Evolutionary conservation across 2,329 filamentous ascomycete genomes (phyloP), one percentile per base, ranked within the genome.

Genomic region (Exophiala sideris): DNA sequence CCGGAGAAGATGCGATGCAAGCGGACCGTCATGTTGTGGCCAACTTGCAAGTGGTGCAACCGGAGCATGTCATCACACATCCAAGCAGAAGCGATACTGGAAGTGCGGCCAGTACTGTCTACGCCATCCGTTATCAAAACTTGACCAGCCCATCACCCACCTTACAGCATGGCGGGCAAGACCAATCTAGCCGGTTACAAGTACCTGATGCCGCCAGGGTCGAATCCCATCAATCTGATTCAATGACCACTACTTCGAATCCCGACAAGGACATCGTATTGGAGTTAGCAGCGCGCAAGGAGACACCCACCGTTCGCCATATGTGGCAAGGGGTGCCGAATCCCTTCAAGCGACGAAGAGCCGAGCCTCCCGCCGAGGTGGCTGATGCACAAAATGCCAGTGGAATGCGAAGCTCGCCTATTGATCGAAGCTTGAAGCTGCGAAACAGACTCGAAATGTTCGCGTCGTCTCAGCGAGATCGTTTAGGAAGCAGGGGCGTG

Each of bases 41-140:
- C 76, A 79, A 9, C 67, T 71, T 38, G 70, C 72, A 44, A 21
- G 34, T 56, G 32, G 41, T 51, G 24, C 34, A 42, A 18, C 54
- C 51, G n/a, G 50, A 57, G 21, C 54, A 50, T n/a, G 71, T 76
- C 16, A 71, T 76, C 6, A 82, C 81, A 9, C 82, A 83, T 1
- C 71, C 84, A 35, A 85, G 80, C 63, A 73, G 82, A 58, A 77
- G 78, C 16, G 82, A 86, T 61, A 84, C 81, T 1, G 79, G 78
- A 5, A 85, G 82, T 66, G 81, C 81, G 7, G 79, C 78, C 21
- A 85, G 82, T 57, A 86, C 83, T 1, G 79, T 85, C 3, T 86
- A 86, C 64, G 79, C 81, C 48, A 78, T 86, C 29, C 79, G 79
- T 29, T 84, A 85, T 63, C 80, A 85, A 62, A 76, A 80, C 11